These are phyloP conservation scores for Boletus rubropictus DNA, from an alignment of 768 basidiomycete genomes.

Conservation along the genomic window DNA sequence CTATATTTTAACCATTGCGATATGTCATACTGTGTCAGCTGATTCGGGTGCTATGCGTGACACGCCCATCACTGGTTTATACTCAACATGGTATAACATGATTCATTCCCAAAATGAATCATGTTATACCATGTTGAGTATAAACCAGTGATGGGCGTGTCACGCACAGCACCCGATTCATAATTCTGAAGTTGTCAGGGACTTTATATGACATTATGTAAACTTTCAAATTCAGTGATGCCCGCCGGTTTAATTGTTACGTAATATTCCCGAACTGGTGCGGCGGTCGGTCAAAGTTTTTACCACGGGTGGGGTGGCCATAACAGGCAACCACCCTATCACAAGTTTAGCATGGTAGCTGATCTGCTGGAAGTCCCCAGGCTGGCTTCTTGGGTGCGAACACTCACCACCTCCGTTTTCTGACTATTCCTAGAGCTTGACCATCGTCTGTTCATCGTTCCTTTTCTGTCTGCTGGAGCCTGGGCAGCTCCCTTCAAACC, in stretches of 20 bases:
- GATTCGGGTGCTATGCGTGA: too few relatives aligned
- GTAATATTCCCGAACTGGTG: background rate
- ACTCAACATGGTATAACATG: too few relatives aligned
- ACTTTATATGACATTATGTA: too few relatives aligned
- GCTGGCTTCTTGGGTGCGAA: slow-evolving; percentile 11
- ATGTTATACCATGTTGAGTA: too few relatives aligned
- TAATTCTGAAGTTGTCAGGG: too few relatives aligned
- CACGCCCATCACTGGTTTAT: too few relatives aligned
- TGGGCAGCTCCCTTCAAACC: background rate
- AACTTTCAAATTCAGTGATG: too few relatives aligned
- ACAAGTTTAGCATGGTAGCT: slow-evolving; percentile 12
- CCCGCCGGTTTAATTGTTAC: background rate
- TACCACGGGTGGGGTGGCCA: background rate
- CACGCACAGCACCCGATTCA: too few relatives aligned
- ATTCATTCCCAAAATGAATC: too few relatives aligned
- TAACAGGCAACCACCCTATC: slow-evolving; percentile 20
- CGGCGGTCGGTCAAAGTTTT: background rate
- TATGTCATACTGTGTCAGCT: too few relatives aligned
- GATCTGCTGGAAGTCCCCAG: slow-evolving; percentile 8
- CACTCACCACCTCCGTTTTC: background rate
- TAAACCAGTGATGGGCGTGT: too few relatives aligned
- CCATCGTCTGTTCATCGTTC: background rate
- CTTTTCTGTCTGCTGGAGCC: background rate
- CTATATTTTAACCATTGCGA: too few relatives aligned
- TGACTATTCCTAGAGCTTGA: background rate